phyloP scores from a whole-genome alignment of 1,139 yeast species.

The Sugiyamaella xylanicola region DNA sequence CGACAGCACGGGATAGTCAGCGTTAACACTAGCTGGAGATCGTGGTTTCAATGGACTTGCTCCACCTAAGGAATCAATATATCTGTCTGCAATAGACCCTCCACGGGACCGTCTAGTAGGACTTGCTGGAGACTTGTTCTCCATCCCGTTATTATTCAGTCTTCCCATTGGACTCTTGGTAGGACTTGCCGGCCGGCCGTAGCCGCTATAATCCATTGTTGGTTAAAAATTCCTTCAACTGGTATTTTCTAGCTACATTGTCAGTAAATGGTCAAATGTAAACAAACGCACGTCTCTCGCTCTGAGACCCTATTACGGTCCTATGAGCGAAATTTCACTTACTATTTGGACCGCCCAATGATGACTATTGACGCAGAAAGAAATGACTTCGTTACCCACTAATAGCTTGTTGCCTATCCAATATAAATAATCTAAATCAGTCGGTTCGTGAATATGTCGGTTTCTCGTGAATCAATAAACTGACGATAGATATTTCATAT shows the following conservation, averaged over 20 bases:
- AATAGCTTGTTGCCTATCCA: no score
- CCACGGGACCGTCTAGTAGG: conserved; percentile 7
- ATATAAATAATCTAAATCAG: no score
- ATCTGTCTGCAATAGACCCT: conserved; percentile 20
- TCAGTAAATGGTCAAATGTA: no score
- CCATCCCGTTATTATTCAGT: conserved; percentile 1
- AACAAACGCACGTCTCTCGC: no score
- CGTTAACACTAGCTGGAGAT: conserved; percentile 31
- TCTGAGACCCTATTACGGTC: no score
- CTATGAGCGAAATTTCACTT: no score
- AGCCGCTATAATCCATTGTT: conserved; percentile 9
- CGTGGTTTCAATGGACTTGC: conserved; percentile 26
- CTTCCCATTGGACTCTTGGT: conserved; percentile 7
- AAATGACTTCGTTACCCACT: no score
- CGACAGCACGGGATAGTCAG: conserved; percentile 18
- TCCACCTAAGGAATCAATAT: conserved; percentile 12
- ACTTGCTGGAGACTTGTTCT: conserved; percentile 18
- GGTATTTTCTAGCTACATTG: no score
- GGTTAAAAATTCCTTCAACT: neutral
- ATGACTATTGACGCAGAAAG: no score
- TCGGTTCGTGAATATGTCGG: no score
- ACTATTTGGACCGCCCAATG: no score
- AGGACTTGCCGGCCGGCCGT: conserved; percentile 8
- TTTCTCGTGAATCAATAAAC: neutral
- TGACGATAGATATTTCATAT: neutral